phyloP scores from a whole-genome alignment of 371 early-diverging fungal species.

The Mucor circinelloides region DNA sequence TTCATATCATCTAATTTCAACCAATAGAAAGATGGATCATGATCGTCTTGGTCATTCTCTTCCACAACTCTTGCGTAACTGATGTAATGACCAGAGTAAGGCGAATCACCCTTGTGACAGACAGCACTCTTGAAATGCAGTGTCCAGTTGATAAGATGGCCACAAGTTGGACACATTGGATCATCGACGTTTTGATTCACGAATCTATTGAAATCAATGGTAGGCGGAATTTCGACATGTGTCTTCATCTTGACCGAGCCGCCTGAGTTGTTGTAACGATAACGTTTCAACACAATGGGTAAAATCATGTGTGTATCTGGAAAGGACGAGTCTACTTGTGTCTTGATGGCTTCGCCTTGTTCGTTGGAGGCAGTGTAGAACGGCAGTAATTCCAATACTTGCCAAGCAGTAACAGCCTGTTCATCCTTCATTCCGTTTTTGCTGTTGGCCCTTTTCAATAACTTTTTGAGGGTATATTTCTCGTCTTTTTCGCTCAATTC shows the following conservation, averaged over 20 bases:
- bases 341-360: constrained; percentile 42
- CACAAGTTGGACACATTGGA: constrained; percentile 28
- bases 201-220: constrained; percentile 55
- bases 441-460: neutral
- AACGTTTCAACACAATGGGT: constrained; percentile 59
- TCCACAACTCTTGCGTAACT: constrained; percentile 40
- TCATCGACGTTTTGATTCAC: constrained; percentile 42
- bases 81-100: constrained; percentile 58
- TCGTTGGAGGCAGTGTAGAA: constrained; percentile 61
- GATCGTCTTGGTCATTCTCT: neutral
- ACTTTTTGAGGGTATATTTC: constrained; percentile 2
- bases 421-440: neutral
- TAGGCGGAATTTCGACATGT: constrained; percentile 47
- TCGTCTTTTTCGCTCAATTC: neutral
- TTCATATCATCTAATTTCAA: constrained; percentile 44
- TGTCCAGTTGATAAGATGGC: constrained; percentile 42
- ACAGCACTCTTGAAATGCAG: constrained; percentile 59
- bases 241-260: constrained; percentile 38
- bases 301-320: constrained; percentile 55
- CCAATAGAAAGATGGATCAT: constrained; percentile 3
- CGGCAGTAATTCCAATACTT: constrained; percentile 56
- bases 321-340: constrained; percentile 44
- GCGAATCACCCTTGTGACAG: constrained; percentile 53
- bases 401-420: constrained; percentile 59
- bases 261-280: constrained; percentile 37